Evolutionary conservation across 2,329 filamentous ascomycete genomes (phyloP), one percentile per base, ranked within the genome.

Genomic region (Colletotrichum phormii): DNA sequence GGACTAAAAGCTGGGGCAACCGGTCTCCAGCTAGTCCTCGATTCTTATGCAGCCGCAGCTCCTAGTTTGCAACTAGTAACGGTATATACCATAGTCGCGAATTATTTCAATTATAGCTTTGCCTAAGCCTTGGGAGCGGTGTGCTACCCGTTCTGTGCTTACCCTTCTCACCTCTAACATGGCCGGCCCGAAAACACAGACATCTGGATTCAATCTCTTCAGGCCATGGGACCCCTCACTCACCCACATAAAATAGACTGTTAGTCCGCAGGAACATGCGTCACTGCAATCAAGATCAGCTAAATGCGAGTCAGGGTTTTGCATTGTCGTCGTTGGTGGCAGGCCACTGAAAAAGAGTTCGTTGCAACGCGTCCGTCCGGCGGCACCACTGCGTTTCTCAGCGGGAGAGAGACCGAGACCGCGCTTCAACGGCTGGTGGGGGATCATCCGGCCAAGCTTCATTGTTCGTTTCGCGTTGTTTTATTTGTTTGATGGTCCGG

Each of bases 271-370:
- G 64, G 53, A 68, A 64, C 53, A 42, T 72, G 69, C 64, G 69
- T 72, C 69, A 64, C 51, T 59, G 5, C 64, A 35, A 59, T 59
- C 69, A 11, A 68, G 64, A 68, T 72, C 49, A 58, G 53, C 31
- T 5, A 37, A 24, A 35, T 59, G 24, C 53, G 53, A 72, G 58
- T 72, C 64, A 72, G 64, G 24, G 58, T 35, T 68, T 42, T 13
- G 51, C 8, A 33, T 53, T 59, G 53, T 59, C 64, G 64, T 68
- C 58, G 63, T 69, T 62, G 58, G 24, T 42, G 33, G 65, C 18
- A 31, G 6, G 22, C 24, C 37, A 13, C 22, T 46, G 6, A 58
- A 57, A 35, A 58, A 63, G 37, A 12, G 59, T 72, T 68, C 59
- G 59, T 64, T 64, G 35, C 57, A 63, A 46, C 58, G 49, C 46